Base-by-base conservation (phyloP, 2,329 filamentous ascomycete species). In the Claviceps maximensis region DNA sequence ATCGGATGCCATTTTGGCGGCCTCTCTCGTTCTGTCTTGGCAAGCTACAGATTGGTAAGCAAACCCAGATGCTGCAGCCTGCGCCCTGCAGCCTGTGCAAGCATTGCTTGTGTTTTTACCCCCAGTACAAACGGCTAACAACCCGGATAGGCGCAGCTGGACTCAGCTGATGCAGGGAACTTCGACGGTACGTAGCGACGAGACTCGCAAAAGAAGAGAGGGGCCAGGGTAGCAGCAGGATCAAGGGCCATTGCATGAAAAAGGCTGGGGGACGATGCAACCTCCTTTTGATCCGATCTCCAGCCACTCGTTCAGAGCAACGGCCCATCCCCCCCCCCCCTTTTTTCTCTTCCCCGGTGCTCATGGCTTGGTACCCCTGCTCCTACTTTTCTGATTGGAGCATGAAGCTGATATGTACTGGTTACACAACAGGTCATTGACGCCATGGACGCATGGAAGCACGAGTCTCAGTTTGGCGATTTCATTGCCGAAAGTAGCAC, bases 1-100 rank as follows among this genome's bases (percentile, higher is more conserved):
- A 56, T 91, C 89, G 2, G 91, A 98, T 69, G 89, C 90, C 45
- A 84, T 96, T 57, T 78, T 98, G 52, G 91, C 90, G 27, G 88
- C 90, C 33, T 96, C 91, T 27, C 82, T 96, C 46, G 79, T 97
- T 48, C 78, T 98, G 49, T 94, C 90, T 40, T 97, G 93, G 90
- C 91, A 97, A 72, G 87, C 89, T 53, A 93, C 85, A 55, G 91
- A 97, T 73, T 97, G 90, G 91, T 94, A 78, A 75, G 84, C 53
- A 27, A 49, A 38, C 36, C 17, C 17, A 38, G 13, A 49, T 29
- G 33, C 49, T 56, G 52, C 40, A 53, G 38, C 27, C 36, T 36
- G 17, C n/a, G n/a, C n/a, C n/a, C n/a, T n/a, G n/a, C n/a, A n/a
- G n/a, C n/a, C n/a, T n/a, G n/a, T n/a, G n/a, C 38, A 29, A 42